Base-by-base conservation (phyloP, 306 rosid genomes). In the Vigna mungo region DNA sequence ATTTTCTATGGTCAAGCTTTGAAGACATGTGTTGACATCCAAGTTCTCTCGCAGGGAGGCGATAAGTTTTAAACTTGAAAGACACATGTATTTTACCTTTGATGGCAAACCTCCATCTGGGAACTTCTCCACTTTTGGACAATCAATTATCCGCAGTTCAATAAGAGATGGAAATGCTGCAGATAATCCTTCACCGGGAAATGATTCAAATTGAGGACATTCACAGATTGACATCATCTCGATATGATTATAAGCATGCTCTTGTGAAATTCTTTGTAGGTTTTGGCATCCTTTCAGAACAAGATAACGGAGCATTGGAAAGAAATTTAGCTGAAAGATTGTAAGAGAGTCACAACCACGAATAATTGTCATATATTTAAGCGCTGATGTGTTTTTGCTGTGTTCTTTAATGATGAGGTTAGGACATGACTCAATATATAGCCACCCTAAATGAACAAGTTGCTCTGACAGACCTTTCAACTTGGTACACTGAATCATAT, bases 211-310 rank as follows among this genome's bases (percentile, higher is more conserved):
- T 32, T 32, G 36, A 32, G 36, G 36, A 4, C 36, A 32, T 0
- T 4, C 5, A 0, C 0, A 0, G 0, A 32, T 0, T 0, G 0
- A 3, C 1, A 32, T 3, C 0, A 0, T 0, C 6, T 4, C 0
- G 36, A 32, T 6, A 32, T 32, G 36, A 32, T 32, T 4, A 32
- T 32, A 0, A 32, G 36, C 5, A 0, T 27, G 6, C 36, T 32
- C 36, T 0, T 32, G 36, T 0, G 36, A 32, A 32, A 32, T 4
- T 32, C 36, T 32, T 32, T 4, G 36, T 32, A 32, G 5, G 36
- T 32, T 32, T 32, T 32, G 5, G 36, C 36, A 32, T 4, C 36
- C 0, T 0, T 0, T 0, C 6, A 32, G 36, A 3, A 0, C 0
- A 32, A 32, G 36, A 3, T 0, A 0, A 32, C 5, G 5, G 36